These are phyloP conservation scores for Arachis monticola DNA, from an alignment of 331 rosid genomes.

Conservation along the genomic window DNA sequence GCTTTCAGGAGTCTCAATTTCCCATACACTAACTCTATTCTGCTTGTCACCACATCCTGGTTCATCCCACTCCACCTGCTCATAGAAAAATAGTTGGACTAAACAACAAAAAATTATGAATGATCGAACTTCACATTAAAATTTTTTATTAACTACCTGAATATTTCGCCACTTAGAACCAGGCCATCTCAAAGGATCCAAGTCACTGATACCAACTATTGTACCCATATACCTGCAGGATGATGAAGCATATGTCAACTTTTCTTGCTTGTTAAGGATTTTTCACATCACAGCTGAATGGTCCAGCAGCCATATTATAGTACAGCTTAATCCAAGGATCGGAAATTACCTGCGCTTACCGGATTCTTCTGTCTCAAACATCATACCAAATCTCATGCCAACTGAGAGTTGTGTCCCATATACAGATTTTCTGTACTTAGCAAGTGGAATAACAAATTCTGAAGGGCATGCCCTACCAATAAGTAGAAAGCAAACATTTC, in stretches of 20 bases:
- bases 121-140: not conserved
- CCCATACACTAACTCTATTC: constrained; percentile 90
- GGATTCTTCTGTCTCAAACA: constrained; percentile 99
- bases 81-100: not conserved
- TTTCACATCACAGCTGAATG: not conserved
- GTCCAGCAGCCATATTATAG: not conserved
- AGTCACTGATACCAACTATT: constrained; percentile 74
- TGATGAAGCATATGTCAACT: constrained; percentile 32
- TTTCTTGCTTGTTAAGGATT: constrained; percentile 9
- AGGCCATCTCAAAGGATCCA: constrained; percentile 97
- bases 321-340: constrained; percentile 9
- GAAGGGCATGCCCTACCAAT: constrained; percentile 89
- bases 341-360: constrained; percentile 87
- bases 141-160: constrained; percentile 58
- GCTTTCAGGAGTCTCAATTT: constrained; percentile 92
- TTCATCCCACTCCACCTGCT: constrained; percentile 95
- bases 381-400: constrained; percentile 99
- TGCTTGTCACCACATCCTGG: constrained; percentile 92
- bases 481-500: constrained; percentile 19
- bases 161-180: constrained; percentile 97
- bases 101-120: not conserved
- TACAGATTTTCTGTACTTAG: constrained; percentile 75
- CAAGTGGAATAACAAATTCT: constrained; percentile 87
- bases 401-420: constrained; percentile 85
- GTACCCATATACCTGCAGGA: constrained; percentile 93